Evolutionary conservation across 768 basidiomycete genomes (phyloP).

Genomic region (Tephrocybe sp.): DNA sequence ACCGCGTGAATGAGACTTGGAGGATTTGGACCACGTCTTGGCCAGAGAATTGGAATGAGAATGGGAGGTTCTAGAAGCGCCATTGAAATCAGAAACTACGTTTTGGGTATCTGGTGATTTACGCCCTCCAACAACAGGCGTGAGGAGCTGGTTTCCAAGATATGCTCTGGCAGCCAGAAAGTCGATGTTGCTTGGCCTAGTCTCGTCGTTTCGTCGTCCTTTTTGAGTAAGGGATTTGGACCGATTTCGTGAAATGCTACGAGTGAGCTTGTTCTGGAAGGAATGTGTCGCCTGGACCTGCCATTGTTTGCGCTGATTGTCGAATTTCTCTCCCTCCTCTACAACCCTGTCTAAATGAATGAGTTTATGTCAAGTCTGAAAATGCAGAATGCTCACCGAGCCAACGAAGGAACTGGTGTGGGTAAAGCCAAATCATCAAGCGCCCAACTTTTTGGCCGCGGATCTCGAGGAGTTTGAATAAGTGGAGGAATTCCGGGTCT

Average conservation of each 20-base stretch:
- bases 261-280: slow-evolving; percentile 62
- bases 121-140: slow-evolving; percentile 38
- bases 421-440: slow-evolving; percentile 58
- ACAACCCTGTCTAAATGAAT: slow-evolving; percentile 50
- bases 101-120: slow-evolving; percentile 18
- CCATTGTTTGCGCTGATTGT: slow-evolving; percentile 68
- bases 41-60: slow-evolving; percentile 37
- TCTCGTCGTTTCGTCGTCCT: slow-evolving; percentile 27
- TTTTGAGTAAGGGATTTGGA: slow-evolving; percentile 53
- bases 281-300: slow-evolving; percentile 60
- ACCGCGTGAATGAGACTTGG: slow-evolving; percentile 33
- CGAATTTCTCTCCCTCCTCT: slow-evolving; percentile 59
- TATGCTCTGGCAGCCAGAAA: slow-evolving; percentile 67
- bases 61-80: slow-evolving; percentile 25
- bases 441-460: slow-evolving; percentile 59
- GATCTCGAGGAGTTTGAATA: slow-evolving; percentile 17
- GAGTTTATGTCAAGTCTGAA: not conserved
- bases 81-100: slow-evolving; percentile 13
- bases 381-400: slow-evolving; percentile 33
- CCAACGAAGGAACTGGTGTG: slow-evolving; percentile 60
- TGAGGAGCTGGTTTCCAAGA: slow-evolving; percentile 61
- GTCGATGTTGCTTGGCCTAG: slow-evolving; percentile 43
- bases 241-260: slow-evolving; percentile 62
- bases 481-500: not conserved
- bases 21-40: slow-evolving; percentile 34